Evolutionary conservation across 371 early-diverging fungal genomes (phyloP), one percentile per base, ranked within the genome.

Genomic region (Mortierella sp.): DNA sequence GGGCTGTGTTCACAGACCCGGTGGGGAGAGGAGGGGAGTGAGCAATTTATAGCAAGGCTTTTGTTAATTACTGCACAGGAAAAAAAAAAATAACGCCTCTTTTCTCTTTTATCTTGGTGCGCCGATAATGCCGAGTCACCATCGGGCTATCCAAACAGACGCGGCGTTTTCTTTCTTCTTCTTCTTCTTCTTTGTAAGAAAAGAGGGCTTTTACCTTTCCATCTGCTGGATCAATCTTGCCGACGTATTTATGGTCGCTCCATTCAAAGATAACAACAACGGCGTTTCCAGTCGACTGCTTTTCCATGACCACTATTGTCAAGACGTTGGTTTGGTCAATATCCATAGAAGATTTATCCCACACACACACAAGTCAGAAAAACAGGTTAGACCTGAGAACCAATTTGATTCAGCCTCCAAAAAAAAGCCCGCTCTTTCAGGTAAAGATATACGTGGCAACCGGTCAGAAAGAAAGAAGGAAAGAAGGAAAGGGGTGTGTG

Each of bases 211-310:
- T 64, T 67, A 71, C 76, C 47, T 60, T 15, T 26, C 59, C 74
- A 6, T 53, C 16, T 21, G 29, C 28, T 21, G 64, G 14, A 30
- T 77, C 69, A 0, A 47, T 51, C 58, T 77, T 80, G 30, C 87
- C 87, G 52, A 89, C 81, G 26, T 83, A 67, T n/a, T 84, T 62
- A 53, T 80, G 77, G 60, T 90, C 91, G 46, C 72, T 63, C 86
- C 87, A 88, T 66, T 90, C 89, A 56, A 85, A 88, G 37, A 89
- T 80, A 28, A 88, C 80, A 28, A 88, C 63, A 1, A 88, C 84
- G 1, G 84, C 82, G 37, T 84, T 66, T 26, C 86, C 88, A 12
- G 70, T 67, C 5, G 91, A 87, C 7, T 65, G 37, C 1, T 55
- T 55, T 4, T 75, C 81, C 60, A 86, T 73, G 37, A 86, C 81